phyloP scores from a whole-genome alignment of 2,329 filamentous ascomycete genomes.

The Gyromitra esculenta region DNA sequence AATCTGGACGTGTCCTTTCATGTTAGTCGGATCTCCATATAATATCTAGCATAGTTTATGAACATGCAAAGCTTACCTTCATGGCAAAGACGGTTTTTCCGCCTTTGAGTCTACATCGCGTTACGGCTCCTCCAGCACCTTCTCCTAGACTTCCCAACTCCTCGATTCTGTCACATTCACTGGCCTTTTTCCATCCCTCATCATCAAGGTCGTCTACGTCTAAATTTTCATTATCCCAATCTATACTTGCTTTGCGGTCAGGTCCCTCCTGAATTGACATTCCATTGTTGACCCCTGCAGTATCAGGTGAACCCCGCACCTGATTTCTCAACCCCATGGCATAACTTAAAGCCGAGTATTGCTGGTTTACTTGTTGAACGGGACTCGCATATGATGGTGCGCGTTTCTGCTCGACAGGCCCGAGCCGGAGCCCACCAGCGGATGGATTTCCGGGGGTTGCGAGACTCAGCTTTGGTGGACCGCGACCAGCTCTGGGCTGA shows the following conservation, averaged over 20 bases:
- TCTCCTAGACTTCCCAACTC: conserved; percentile 92
- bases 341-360: conserved; percentile 54
- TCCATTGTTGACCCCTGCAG: conserved; percentile 41
- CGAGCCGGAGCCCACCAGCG: conserved; percentile 44
- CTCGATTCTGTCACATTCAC: conserved; percentile 83
- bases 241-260: conserved; percentile 45
- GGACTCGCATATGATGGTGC: conserved; percentile 49
- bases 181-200: conserved; percentile 93
- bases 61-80: conserved; percentile 71
- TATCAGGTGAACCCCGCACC: conserved; percentile 53
- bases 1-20: conserved; percentile 68
- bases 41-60: neutral
- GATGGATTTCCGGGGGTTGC: conserved; percentile 55
- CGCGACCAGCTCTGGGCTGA: conserved; percentile 46
- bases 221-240: conserved; percentile 70
- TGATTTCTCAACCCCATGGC: conserved; percentile 55
- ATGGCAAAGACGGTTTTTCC: conserved; percentile 95
- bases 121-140: conserved; percentile 94
- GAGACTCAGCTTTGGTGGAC: conserved; percentile 57
- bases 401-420: conserved; percentile 41
- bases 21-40: conserved; percentile 30
- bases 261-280: conserved; percentile 52
- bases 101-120: conserved; percentile 84
- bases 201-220: conserved; percentile 97
- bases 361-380: conserved; percentile 47